These are phyloP conservation scores for Rhodotorula graminis DNA, from an alignment of 768 basidiomycete genomes.

Conservation along the genomic window DNA sequence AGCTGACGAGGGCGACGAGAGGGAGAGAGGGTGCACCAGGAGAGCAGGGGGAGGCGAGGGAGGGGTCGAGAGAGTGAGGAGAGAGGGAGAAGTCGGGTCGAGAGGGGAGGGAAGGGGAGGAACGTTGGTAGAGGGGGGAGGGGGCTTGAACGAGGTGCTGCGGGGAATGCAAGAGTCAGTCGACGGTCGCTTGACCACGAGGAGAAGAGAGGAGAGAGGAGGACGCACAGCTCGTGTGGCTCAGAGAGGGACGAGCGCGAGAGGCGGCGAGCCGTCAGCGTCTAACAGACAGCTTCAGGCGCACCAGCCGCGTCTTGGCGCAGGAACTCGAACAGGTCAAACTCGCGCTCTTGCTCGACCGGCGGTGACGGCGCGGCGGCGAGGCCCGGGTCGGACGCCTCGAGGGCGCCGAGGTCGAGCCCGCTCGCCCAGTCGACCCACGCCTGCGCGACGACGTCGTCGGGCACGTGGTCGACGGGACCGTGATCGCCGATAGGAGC, in stretches of 20 bases:
- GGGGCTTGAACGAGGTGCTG: too few relatives aligned
- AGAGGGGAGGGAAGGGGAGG: neutral
- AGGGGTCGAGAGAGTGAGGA: neutral
- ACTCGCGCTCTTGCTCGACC: neutral
- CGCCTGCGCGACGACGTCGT: conserved; percentile 8
- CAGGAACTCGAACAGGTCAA: conserved; percentile 33
- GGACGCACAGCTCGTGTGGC: neutral
- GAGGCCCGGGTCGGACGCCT: too few relatives aligned
- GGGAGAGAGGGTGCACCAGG: neutral
- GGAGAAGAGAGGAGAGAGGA: neutral
- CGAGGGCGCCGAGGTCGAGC: neutral
- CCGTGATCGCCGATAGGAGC: conserved; percentile 29
- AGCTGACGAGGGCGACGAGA: neutral
- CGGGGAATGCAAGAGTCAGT: neutral
- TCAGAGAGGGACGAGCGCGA: too few relatives aligned
- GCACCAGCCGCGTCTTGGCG: conserved; percentile 10
- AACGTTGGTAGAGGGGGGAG: neutral
- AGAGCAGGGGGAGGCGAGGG: neutral
- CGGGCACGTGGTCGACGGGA: neutral
- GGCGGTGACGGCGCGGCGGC: neutral
- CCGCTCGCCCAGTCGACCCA: conserved; percentile 28
- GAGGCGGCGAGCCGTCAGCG: neutral
- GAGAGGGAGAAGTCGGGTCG: neutral
- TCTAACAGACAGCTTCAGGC: conserved; percentile 26
- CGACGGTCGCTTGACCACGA: too few relatives aligned